Evolutionary conservation across 2,329 filamentous ascomycete species (phyloP).

Genomic region (Hirsutella thompsonii): DNA sequence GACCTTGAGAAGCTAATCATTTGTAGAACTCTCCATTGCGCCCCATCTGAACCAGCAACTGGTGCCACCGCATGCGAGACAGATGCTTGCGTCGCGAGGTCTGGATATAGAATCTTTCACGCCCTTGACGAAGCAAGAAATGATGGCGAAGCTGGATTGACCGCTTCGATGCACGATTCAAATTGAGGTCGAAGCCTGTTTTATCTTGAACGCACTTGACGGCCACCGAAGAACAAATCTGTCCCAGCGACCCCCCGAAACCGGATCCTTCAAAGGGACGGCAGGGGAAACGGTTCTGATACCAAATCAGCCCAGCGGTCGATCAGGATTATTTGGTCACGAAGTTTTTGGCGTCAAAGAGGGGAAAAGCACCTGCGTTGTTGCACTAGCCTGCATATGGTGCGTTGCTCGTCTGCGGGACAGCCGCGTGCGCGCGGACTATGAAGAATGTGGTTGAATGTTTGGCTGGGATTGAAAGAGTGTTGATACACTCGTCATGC

Average conservation of each 20-base stretch:
- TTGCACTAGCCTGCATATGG: constrained; percentile 5
- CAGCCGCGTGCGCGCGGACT: constrained; percentile 9
- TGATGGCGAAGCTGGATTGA: constrained; percentile 97
- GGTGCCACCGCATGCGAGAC: constrained; percentile 70
- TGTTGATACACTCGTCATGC: constrained; percentile 3
- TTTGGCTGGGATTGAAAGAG: not conserved
- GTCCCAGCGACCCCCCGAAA: not conserved
- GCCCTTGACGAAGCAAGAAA: constrained; percentile 83
- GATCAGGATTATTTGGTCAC: constrained; percentile 15
- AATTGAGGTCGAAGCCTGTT: constrained; percentile 19
- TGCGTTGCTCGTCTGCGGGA: constrained; percentile 13
- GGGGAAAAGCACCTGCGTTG: constrained; percentile 3
- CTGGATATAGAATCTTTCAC: constrained; percentile 91
- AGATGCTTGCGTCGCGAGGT: constrained; percentile 60
- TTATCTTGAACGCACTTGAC: constrained; percentile 15
- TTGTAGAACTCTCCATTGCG: constrained; percentile 84
- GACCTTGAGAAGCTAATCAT: constrained; percentile 1
- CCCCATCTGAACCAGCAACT: constrained; percentile 78
- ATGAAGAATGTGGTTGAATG: constrained; percentile 8
- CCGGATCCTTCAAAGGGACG: not conserved
- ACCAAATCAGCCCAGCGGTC: constrained; percentile 13
- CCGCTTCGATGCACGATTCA: constrained; percentile 13
- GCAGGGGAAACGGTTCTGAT: constrained; percentile 11
- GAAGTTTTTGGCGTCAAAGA: constrained; percentile 10
- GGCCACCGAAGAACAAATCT: constrained; percentile 12